phyloP scores from a whole-genome alignment of 768 basidiomycete genomes.

The Suillus sp. region DNA sequence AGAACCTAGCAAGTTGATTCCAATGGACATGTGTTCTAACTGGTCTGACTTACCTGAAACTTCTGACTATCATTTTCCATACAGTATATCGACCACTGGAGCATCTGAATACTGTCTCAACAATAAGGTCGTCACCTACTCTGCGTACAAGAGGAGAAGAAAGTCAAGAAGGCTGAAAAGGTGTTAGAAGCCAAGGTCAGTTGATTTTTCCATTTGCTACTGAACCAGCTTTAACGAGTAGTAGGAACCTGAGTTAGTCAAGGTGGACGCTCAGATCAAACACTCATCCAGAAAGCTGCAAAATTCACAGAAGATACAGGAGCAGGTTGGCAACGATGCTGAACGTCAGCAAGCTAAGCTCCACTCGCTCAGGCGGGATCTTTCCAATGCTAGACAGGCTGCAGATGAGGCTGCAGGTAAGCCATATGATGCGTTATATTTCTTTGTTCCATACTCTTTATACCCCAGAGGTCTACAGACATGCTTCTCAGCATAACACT shows the following conservation, averaged over 20 bases:
- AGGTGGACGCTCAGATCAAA: conserved; percentile 83
- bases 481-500: conserved; percentile 70
- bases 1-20: neutral
- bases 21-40: conserved; percentile 77
- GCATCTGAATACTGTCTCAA: too few relatives aligned
- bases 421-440: too few relatives aligned
- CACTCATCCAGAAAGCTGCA: conserved; percentile 80
- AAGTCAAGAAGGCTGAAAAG: too few relatives aligned
- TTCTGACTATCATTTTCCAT: too few relatives aligned
- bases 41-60: neutral
- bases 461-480: too few relatives aligned
- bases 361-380: conserved; percentile 59
- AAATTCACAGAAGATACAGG: conserved; percentile 64
- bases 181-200: conserved; percentile 78
- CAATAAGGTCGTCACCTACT: too few relatives aligned
- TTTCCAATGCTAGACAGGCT: conserved; percentile 59
- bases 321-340: conserved; percentile 64
- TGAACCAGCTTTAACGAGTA: neutral
- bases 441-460: too few relatives aligned
- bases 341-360: conserved; percentile 55
- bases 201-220: neutral
- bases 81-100: too few relatives aligned
- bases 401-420: too few relatives aligned
- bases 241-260: conserved; percentile 83
- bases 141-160: too few relatives aligned